phyloP scores from a whole-genome alignment of 495 filamentous ascomycete genomes.

The Lophiotrema nucula region DNA sequence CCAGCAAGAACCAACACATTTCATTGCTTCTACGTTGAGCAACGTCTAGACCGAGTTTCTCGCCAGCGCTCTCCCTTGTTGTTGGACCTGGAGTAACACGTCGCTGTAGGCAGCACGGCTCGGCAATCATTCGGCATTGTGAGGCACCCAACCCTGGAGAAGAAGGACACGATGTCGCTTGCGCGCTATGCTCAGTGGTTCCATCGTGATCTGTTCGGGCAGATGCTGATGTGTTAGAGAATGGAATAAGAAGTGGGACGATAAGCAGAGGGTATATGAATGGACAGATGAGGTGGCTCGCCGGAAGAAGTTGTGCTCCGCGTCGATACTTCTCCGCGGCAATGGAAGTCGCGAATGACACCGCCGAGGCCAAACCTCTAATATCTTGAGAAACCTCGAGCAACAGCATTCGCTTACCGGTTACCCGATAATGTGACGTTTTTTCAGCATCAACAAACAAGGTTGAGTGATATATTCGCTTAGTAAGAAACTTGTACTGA shows the following conservation, averaged over 20 bases:
- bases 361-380: too few species aligned
- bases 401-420: too few species aligned
- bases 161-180: neutral
- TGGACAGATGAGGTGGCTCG: neutral
- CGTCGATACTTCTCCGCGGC: slow-evolving; percentile 6
- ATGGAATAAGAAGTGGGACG: slow-evolving; percentile 1
- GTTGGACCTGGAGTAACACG: neutral
- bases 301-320: neutral
- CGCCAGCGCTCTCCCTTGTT: neutral
- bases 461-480: too few species aligned
- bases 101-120: neutral
- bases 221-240: neutral
- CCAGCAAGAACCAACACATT: too few species aligned
- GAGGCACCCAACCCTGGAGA: neutral
- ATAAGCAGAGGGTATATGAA: neutral
- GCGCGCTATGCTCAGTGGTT: neutral
- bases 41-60: neutral
- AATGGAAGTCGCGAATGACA: neutral
- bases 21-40: too few species aligned
- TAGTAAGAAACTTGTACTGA: too few species aligned
- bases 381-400: too few species aligned
- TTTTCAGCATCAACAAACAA: too few species aligned
- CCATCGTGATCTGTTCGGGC: neutral
- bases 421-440: too few species aligned
- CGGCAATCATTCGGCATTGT: neutral